Conservation (phyloP, 495 filamentous ascomycete genomes). For the Chaetomium fimeti region DNA sequence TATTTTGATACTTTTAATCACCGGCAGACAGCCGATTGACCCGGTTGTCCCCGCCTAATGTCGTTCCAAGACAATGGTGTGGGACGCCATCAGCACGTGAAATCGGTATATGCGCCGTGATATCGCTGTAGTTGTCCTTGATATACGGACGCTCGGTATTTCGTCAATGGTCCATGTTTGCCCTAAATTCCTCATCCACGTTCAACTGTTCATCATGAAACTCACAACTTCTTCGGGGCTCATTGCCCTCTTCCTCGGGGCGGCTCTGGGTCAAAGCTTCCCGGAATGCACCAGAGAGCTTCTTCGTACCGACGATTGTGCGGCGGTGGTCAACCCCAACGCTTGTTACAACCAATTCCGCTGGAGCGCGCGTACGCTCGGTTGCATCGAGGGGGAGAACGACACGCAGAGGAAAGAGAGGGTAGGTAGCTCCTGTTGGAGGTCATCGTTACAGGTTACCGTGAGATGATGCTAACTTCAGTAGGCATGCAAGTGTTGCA, state of each 20-base stretch:
- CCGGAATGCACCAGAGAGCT: conserved; percentile 40
- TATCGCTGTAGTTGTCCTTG: neutral
- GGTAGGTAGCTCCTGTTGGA: conserved; percentile 20
- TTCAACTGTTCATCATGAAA: conserved; percentile 7
- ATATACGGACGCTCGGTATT: conserved; percentile 11
- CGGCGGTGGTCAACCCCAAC: conserved; percentile 44
- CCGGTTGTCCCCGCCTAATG: conserved; percentile 3
- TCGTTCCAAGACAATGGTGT: neutral
- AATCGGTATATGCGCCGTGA: conserved; percentile 1
- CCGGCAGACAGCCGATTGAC: conserved; percentile 16
- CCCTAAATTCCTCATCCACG: neutral
- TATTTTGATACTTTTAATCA: conserved; percentile 12
- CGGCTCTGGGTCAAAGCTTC: conserved; percentile 31
- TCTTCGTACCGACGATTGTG: conserved; percentile 41
- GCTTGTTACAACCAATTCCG: conserved; percentile 49
- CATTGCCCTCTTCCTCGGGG: conserved; percentile 29
- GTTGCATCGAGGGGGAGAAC: conserved; percentile 42
- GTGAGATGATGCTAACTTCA: neutral
- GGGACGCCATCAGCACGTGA: conserved; percentile 5
- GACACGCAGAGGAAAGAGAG: conserved; percentile 38
- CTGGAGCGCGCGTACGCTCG: conserved; percentile 38
- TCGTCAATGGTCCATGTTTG: neutral
- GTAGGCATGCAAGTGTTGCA: conserved; percentile 43
- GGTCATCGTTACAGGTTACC: neutral
- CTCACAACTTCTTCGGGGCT: conserved; percentile 36